Conservation (phyloP, 192 early-diverging fungal genomes). For the Backusella mclennaniae region DNA sequence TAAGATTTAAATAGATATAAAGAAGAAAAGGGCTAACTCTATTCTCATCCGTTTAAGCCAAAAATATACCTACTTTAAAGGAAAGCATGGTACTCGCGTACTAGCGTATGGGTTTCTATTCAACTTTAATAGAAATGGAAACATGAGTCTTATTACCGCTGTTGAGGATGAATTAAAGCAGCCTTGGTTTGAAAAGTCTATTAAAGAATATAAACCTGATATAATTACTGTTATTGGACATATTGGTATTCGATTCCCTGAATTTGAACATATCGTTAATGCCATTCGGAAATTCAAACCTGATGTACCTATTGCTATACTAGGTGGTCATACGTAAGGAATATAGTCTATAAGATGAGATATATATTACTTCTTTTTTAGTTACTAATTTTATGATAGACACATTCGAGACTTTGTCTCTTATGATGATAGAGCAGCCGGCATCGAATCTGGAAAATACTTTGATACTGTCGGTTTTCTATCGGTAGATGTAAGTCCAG, state of each 20-base stretch:
- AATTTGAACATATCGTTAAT: slow-evolving; percentile 40
- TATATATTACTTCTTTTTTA: not conserved
- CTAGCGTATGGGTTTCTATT: slow-evolving; percentile 52
- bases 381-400: not conserved
- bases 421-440: slow-evolving; percentile 45
- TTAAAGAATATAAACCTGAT: slow-evolving; percentile 43
- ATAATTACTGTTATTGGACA: slow-evolving; percentile 52
- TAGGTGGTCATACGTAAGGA: slow-evolving; percentile 49
- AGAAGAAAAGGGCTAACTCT: not conserved
- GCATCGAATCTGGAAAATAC: slow-evolving; percentile 49
- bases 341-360: not conserved
- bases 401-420: slow-evolving; percentile 52
- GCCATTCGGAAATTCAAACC: slow-evolving; percentile 49
- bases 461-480: slow-evolving; percentile 58
- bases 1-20: not conserved
- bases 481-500: slow-evolving; percentile 37
- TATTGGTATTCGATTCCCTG: slow-evolving; percentile 42
- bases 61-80: slow-evolving; percentile 34
- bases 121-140: slow-evolving; percentile 38
- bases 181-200: slow-evolving; percentile 51
- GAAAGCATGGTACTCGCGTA: slow-evolving; percentile 46
- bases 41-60: not conserved
- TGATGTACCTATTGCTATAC: slow-evolving; percentile 46
- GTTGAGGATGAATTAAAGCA: slow-evolving; percentile 46
- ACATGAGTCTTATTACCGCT: slow-evolving; percentile 33